These are phyloP conservation scores for Russula olivacea DNA, from an alignment of 768 basidiomycete genomes.

Conservation along the genomic window DNA sequence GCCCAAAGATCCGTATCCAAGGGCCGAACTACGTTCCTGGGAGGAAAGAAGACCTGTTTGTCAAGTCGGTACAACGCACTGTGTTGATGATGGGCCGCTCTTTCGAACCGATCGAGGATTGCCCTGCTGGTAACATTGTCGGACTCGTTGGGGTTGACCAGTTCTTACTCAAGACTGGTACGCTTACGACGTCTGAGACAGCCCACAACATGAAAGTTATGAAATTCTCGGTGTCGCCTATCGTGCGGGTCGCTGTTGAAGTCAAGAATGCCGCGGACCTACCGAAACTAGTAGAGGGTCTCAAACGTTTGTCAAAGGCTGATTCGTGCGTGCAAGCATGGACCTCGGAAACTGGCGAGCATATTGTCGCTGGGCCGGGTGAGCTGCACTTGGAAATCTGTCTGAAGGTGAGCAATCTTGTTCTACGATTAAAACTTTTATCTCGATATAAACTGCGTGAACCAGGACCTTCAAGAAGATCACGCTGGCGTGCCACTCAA, in stretches of 20 bases:
- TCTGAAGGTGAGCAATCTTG: slow-evolving; percentile 62
- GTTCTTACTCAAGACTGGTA: slow-evolving; percentile 99
- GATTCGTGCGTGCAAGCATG: slow-evolving; percentile 98
- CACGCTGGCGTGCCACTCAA: slow-evolving; percentile 99
- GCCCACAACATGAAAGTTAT: slow-evolving; percentile 99
- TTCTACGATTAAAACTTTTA: neutral
- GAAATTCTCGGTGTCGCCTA: slow-evolving; percentile 99
- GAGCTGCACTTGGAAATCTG: slow-evolving; percentile 99
- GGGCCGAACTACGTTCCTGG: slow-evolving; percentile 98
- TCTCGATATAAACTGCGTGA: slow-evolving; percentile 5
- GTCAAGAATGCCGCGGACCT: slow-evolving; percentile 99
- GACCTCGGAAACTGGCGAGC: slow-evolving; percentile 89
- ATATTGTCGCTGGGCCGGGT: slow-evolving; percentile 99
- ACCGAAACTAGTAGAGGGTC: slow-evolving; percentile 99
- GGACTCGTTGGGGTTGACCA: slow-evolving; percentile 99
- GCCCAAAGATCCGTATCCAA: slow-evolving; percentile 98
- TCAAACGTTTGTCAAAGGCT: slow-evolving; percentile 99
- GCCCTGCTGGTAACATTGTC: slow-evolving; percentile 96
- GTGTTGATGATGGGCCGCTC: slow-evolving; percentile 99
- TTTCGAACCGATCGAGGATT: slow-evolving; percentile 98
- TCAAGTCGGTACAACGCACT: slow-evolving; percentile 98
- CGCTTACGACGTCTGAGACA: slow-evolving; percentile 94
- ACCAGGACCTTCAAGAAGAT: slow-evolving; percentile 95
- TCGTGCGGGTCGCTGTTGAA: slow-evolving; percentile 98
- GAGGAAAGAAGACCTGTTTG: slow-evolving; percentile 96